Base-by-base conservation (phyloP, 2,329 filamentous ascomycete genomes). In the Venturia oleaginea region DNA sequence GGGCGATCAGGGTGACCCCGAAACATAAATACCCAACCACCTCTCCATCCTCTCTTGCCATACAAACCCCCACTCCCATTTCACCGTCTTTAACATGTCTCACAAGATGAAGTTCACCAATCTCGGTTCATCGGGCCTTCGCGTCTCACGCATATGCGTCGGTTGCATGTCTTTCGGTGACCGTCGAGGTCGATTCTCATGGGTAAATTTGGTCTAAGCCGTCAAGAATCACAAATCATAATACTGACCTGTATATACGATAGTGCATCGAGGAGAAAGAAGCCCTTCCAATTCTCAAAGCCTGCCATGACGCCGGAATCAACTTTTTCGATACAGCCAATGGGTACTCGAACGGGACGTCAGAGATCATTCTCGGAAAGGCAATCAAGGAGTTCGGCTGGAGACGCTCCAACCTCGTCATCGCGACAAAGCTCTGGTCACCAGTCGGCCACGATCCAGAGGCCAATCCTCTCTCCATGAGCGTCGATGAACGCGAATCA, bases 351-450 rank as follows among this genome's bases (percentile, higher is more conserved):
- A 84, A 84, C 66, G 83, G 84, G 30, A 74, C 72, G 0, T 81
- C 79, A 2, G 83, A 86, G 69, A 73, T 76, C 59, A 80, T 85
- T 57, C 77, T 84, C 51, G 83, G 79, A 65, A 84, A 84, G 68
- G 83, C 84, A 0, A 81, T 87, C 70, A 83, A 84, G 70, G 80
- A 85, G 67, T 85, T 81, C 73, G 74, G 79, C 40, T 80, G 86
- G 59, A 81, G 81, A 0, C 79, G 84, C 17, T 74, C 84, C 46
- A 84, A 82, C 67, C 72, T 87, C 7, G 78, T 85, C 63, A 80
- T 87, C 62, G 74, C 85, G 61, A 82, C 81, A 27, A 87, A 87
- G 71, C 81, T 80, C 67, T 81, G 69, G 69, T 79, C 74, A 61
- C 75, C 76, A 6, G 78, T 77, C 0, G 76, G 78, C 30, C 80